A percentile compares a stretch with the other conserved stretches of the same genome.
Evolutionary conservation across 768 basidiomycete species (phyloP).

Genomic region (Suillus luteus): DNA sequence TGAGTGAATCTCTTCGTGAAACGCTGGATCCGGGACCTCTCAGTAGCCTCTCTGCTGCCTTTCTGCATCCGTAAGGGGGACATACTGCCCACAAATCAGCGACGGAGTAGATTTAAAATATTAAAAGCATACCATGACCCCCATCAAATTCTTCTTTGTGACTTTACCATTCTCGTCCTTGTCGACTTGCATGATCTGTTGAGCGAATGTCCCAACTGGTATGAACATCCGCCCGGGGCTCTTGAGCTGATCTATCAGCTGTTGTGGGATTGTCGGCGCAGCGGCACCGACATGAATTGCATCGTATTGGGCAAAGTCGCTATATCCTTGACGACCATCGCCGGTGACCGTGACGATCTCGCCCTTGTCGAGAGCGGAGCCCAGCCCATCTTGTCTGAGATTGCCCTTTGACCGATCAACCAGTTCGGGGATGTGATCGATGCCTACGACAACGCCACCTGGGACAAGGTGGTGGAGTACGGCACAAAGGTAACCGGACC

Average conservation of each 20-base stretch:
- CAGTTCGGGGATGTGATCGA: conserved; percentile 87
- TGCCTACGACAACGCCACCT: conserved; percentile 73
- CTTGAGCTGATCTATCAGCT: conserved; percentile 78
- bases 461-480: conserved; percentile 76
- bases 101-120: background rate
- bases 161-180: conserved; percentile 74
- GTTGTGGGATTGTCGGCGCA: conserved; percentile 67
- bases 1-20: background rate
- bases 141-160: conserved; percentile 67
- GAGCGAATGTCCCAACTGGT: conserved; percentile 69
- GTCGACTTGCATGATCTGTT: conserved; percentile 75
- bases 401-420: conserved; percentile 72
- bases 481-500: conserved; percentile 84
- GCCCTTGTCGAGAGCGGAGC: conserved; percentile 50
- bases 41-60: conserved; percentile 37
- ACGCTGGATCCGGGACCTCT: background rate
- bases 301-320: conserved; percentile 55
- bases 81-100: conserved; percentile 48
- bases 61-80: conserved; percentile 67
- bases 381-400: conserved; percentile 65
- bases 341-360: conserved; percentile 67
- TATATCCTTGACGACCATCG: conserved; percentile 77
- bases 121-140: conserved; percentile 64
- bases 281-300: conserved; percentile 96
- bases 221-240: conserved; percentile 87